Conservation (phyloP, 352 stramenopile species). For the Pythium phragmitis region DNA sequence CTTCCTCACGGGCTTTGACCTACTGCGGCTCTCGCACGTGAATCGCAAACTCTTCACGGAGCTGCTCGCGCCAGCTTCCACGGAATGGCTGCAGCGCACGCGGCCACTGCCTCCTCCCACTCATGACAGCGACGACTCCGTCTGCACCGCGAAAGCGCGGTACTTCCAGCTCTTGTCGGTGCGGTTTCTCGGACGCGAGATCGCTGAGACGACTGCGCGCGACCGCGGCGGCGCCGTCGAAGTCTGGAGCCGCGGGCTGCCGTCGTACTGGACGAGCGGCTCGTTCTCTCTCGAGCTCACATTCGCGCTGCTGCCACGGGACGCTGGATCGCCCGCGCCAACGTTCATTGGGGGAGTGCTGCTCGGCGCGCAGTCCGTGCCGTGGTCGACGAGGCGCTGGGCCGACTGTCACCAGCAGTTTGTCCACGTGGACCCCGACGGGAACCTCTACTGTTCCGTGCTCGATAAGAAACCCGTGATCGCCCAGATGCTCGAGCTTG, state of each 20-base stretch:
- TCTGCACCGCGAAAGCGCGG: not conserved
- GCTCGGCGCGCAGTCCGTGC: slow-evolving; percentile 41
- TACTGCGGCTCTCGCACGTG: slow-evolving; percentile 33
- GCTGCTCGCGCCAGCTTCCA: slow-evolving; percentile 2
- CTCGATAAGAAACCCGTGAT: slow-evolving; percentile 16
- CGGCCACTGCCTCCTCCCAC: too few relatives aligned
- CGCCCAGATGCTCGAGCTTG: not conserved
- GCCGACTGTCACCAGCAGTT: slow-evolving; percentile 42
- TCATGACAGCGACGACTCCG: not conserved
- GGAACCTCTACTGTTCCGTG: slow-evolving; percentile 41
- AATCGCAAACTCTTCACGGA: slow-evolving; percentile 5
- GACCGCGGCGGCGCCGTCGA: not conserved
- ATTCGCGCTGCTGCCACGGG: not conserved
- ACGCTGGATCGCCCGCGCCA: not conserved
- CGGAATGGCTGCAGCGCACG: slow-evolving; percentile 1
- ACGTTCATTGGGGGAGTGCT: slow-evolving; percentile 23
- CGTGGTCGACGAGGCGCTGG: slow-evolving; percentile 14
- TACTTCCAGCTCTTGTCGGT: slow-evolving; percentile 6
- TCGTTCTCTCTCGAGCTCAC: slow-evolving; percentile 9
- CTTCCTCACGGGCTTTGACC: slow-evolving; percentile 28
- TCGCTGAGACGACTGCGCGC: not conserved
- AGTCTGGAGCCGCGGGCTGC: not conserved
- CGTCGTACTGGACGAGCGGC: not conserved
- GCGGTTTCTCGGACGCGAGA: slow-evolving; percentile 7
- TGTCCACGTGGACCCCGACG: slow-evolving; percentile 32